Evolutionary conservation across 352 stramenopile species (phyloP), one percentile per base, ranked within the genome.

Genomic region (Phytophthora meadii): DNA sequence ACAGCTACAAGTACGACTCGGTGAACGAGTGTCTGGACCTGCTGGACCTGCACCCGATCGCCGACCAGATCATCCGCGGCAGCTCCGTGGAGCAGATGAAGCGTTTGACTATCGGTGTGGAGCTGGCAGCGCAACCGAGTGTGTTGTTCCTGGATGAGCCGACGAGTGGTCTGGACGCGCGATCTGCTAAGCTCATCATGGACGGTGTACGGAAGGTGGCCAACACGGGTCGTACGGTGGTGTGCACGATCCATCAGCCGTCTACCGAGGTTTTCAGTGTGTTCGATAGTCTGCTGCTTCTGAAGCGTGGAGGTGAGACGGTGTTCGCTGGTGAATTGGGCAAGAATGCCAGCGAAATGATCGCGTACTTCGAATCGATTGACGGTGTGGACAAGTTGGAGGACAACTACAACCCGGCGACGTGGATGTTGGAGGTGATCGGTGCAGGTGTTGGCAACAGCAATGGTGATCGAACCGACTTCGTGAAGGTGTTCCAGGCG

Each of bases 231-330:
- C 70, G 81, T 9, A 95, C 84, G 3, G 72, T 98, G 11, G 67
- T 98, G 6, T 97, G 94, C 42, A 98, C 91, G 25, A 98, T 98
- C 70, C 94, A 98, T 68, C 92, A 98, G 75, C 94, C 94, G 36
- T 87, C 79, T 9, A 84, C 81, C 1, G 85, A 97, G 44, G 85
- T 97, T 1, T 97, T 97, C 44, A 81, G 49, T 30, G 57, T 72
- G 3, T 72, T 72, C 28, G 56, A 72, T 50, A 67, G 51, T 44
- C 24, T 72, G 50, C 12, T 72, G 15, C 30, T 72, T n/a, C 45
- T 72, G 11, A 72, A 72, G 28, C 64, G 62, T 34, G 62, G 55
- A 79, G 81, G 82, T 7, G 56, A 70, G 45, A 84, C 70, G 1
- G 72, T 84, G 5, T 91, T 84, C 55, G 84, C 76, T 9, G 82